Evolutionary conservation across 2,329 filamentous ascomycete species (phyloP).

Genomic region (Arthrobotrys conoides): DNA sequence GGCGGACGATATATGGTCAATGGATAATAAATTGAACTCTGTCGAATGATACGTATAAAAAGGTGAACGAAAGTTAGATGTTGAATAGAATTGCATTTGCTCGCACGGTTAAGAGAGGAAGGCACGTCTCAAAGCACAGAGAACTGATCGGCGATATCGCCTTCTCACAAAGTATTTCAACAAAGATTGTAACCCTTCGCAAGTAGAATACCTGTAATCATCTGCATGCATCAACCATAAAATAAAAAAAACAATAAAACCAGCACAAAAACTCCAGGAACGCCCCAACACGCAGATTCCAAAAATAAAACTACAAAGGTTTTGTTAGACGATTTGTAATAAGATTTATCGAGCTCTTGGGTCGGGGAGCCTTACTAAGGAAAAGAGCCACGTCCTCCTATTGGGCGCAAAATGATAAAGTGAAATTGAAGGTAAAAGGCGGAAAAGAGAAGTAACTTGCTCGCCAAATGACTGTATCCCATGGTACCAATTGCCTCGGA

Average conservation of each 20-base stretch:
- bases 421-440: background rate
- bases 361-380: background rate
- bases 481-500: background rate
- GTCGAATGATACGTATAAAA: background rate
- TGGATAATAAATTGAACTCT: background rate
- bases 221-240: too few species aligned
- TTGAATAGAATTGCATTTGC: background rate
- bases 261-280: background rate
- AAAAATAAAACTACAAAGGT: background rate
- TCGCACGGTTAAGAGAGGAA: background rate
- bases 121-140: too few species aligned
- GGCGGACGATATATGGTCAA: background rate
- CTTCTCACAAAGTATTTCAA: too few species aligned
- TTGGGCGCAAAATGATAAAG: too few species aligned
- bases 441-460: conserved; percentile 8
- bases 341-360: background rate
- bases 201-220: too few species aligned
- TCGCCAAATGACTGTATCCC: background rate
- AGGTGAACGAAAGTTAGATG: background rate
- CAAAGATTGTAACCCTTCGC: too few species aligned
- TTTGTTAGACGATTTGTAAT: background rate
- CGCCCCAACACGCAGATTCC: background rate
- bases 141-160: too few species aligned
- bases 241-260: background rate
- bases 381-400: background rate